These are phyloP conservation scores for Kluyveromyces marxianus DNA, from an alignment of 1,139 yeast genomes.

Conservation along the genomic window DNA sequence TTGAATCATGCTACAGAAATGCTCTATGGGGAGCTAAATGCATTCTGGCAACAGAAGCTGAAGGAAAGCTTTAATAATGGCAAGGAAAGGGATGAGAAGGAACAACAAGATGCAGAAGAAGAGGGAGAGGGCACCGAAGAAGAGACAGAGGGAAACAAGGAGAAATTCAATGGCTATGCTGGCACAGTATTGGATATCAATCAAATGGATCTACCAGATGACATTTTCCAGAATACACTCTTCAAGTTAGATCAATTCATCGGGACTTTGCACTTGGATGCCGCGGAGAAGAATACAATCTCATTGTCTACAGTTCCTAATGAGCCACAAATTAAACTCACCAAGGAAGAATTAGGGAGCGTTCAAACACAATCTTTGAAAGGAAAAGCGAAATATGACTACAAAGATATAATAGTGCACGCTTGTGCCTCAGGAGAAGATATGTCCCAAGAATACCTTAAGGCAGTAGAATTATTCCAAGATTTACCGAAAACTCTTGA, in stretches of 20 bases:
- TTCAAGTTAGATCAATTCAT: conserved; percentile 24
- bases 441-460: conserved; percentile 26
- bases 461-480: conserved; percentile 25
- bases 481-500: conserved; percentile 23
- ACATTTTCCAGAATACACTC: conserved; percentile 15
- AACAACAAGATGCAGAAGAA: background rate
- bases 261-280: conserved; percentile 21
- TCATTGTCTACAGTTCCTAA: conserved; percentile 14
- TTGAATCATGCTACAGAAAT: conserved; percentile 20
- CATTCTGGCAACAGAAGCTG: conserved; percentile 24
- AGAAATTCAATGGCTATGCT: background rate
- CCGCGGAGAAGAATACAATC: conserved; percentile 21
- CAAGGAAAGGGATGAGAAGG: background rate
- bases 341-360: conserved; percentile 11
- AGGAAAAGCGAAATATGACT: conserved; percentile 17
- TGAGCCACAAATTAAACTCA: conserved; percentile 11
- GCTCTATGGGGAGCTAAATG: conserved; percentile 23
- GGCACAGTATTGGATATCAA: conserved; percentile 22
- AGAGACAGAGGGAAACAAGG: background rate
- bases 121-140: background rate
- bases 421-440: conserved; percentile 29
- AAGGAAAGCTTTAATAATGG: conserved; percentile 9
- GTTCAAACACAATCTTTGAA: conserved; percentile 10
- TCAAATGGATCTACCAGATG: conserved; percentile 17
- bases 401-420: conserved; percentile 24